Conservation (phyloP, 2,329 filamentous ascomycete species). For the Zymoseptoria crescenta region DNA sequence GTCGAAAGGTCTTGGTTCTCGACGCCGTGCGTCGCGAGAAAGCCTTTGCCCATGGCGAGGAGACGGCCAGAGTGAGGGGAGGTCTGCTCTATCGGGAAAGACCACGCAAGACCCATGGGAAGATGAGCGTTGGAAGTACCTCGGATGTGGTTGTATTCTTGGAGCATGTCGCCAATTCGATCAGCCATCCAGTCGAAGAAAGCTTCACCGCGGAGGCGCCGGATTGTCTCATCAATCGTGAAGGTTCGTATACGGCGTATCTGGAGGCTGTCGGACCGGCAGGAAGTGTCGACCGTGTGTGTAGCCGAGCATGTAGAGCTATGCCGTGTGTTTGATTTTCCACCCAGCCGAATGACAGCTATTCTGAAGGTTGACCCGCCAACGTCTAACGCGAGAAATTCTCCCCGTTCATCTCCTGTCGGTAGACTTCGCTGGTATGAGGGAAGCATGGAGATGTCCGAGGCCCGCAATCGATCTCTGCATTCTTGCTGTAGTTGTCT, state of each 20-base stretch:
- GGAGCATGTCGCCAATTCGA: slow-evolving; percentile 49
- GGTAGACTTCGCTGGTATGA: slow-evolving; percentile 57
- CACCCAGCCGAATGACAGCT: slow-evolving; percentile 50
- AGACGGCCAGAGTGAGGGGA: slow-evolving; percentile 50
- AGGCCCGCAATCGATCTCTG: slow-evolving; percentile 45
- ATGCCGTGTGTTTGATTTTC: slow-evolving; percentile 28
- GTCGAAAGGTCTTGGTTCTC: slow-evolving; percentile 53
- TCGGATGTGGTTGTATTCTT: slow-evolving; percentile 33
- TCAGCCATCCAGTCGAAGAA: slow-evolving; percentile 63
- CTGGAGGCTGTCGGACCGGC: slow-evolving; percentile 38
- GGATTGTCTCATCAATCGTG: slow-evolving; percentile 50
- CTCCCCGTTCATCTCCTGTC: slow-evolving; percentile 51
- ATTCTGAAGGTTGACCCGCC: slow-evolving; percentile 60
- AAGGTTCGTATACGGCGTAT: slow-evolving; percentile 49
- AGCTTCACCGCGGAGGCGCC: slow-evolving; percentile 45
- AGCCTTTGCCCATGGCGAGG: slow-evolving; percentile 59
- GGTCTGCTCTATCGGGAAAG: slow-evolving; percentile 59
- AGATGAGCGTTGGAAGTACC: slow-evolving; percentile 33
- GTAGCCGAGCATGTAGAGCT: slow-evolving; percentile 6
- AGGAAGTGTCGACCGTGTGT: slow-evolving; percentile 18
- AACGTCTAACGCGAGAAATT: slow-evolving; percentile 55
- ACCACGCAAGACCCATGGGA: slow-evolving; percentile 57
- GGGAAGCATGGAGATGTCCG: slow-evolving; percentile 56
- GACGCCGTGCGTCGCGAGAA: slow-evolving; percentile 51
- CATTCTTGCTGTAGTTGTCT: slow-evolving; percentile 44